Base-by-base conservation (phyloP, 1,139 yeast genomes). In the Ogataea hybrid region DNA sequence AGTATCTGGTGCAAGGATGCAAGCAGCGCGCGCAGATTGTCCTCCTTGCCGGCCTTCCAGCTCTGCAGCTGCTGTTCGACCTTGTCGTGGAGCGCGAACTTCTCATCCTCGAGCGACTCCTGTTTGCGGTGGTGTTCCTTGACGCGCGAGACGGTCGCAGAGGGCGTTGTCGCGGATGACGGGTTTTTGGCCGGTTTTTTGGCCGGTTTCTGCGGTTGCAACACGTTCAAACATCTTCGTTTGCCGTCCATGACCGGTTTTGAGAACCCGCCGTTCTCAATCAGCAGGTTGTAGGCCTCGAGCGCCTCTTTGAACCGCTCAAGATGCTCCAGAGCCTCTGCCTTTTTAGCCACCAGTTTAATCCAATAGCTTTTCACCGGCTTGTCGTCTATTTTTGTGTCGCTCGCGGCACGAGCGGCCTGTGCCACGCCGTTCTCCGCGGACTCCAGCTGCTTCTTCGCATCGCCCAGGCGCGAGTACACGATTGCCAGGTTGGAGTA, bases 11-110 rank as follows among this genome's bases (percentile, higher is more conserved):
- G 81, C 39, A 90, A 65, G 4, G 87, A 73, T 7, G 87, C 73
- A 32, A 90, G 68, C 48, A 90, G 68, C 2, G 84, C 85, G 35
- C 97, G 73, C 20, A 90, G 65, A 54, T 90, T 88, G 42, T 80
- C 82, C 52, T 84, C 90, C 53, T 88, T 87, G 12, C 90, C 88
- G 8, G 61, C 54, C 40, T 77, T 75, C 97, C 97, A 90, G 1
- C 54, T 43, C 28, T 69, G 64, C n/a, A 88, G 64, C 43, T 70
- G 69, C 2, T 52, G 62, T 38, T 79, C 79, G 7, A 87, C 83
- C 20, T 61, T 54, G 53, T 86, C 96, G 43, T 80, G 78, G 12
- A 86, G 65, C 29, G 64, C 68, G 49, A 75, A 77, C 54, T 72
- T 77, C 50, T 79, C 77, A 14, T 71, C 69, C 41, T 84, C 92